Evolutionary conservation across 192 early-diverging fungal species (phyloP).

Genomic region (Podila minutissima): DNA sequence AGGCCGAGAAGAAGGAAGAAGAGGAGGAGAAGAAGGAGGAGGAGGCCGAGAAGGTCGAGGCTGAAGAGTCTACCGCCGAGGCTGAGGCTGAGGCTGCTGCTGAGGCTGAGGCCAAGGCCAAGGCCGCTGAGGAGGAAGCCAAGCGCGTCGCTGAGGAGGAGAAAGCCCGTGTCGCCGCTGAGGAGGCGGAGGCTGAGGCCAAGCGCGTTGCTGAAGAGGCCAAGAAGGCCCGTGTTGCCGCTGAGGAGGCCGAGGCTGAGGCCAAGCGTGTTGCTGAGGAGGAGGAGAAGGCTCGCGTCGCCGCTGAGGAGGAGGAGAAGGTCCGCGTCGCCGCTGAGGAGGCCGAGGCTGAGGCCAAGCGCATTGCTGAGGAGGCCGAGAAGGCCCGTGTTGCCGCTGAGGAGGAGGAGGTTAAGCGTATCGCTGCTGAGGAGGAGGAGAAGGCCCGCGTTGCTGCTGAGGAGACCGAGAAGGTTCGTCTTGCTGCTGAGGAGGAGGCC

Average conservation of each 20-base stretch:
- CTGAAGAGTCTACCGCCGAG: slow-evolving; percentile 1
- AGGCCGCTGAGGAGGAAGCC: slow-evolving; percentile 9
- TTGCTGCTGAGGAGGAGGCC: slow-evolving; percentile 5
- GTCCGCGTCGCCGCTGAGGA: no score
- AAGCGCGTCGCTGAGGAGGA: slow-evolving; percentile 16
- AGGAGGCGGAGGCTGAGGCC: no score
- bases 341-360: no score
- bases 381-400: slow-evolving; percentile 1
- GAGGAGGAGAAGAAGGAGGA: background rate
- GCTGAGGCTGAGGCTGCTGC: slow-evolving; percentile 5
- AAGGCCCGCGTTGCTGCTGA: slow-evolving; percentile 11
- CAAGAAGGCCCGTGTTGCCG: no score
- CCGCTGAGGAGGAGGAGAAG: no score
- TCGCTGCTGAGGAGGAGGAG: slow-evolving; percentile 5
- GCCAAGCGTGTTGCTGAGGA: no score
- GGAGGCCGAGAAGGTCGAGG: background rate
- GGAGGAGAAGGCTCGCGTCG: no score
- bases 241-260: no score
- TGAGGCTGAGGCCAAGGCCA: slow-evolving; percentile 7
- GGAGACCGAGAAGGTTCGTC: slow-evolving; percentile 7
- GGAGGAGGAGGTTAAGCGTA: background rate
- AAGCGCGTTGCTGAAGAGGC: no score
- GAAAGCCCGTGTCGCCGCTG: background rate
- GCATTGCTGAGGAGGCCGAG: no score
- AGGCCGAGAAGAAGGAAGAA: background rate